Base-by-base conservation (phyloP, 2,329 filamentous ascomycete genomes). In the Beauveria sp. region DNA sequence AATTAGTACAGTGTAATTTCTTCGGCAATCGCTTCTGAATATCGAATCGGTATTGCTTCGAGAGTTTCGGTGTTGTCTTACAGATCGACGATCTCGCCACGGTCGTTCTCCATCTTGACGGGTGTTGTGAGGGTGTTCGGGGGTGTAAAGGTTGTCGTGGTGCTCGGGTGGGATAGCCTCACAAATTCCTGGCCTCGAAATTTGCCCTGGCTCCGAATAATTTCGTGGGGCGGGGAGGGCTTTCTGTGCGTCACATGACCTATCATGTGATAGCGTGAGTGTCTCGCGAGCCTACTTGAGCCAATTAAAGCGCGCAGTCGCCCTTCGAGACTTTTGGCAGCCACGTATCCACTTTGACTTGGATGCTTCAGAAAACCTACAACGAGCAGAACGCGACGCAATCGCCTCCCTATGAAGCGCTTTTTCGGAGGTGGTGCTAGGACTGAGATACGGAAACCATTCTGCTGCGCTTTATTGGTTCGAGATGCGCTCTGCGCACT, bases 31-130 rank as follows among this genome's bases (percentile, higher is more conserved):
- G 56, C 1, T 26, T 59, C 22, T 52, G 31, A 14, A 28, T n/a
- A 26, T 50, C 24, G 46, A 56, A 50, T 62, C 45, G 53, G 50
- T 62, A 52, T 62, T 51, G 31, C 34, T 16, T 34, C 34, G 58
- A 16, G 40, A 18, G 20, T 59, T 52, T 62, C 51, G 54, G 52
- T 28, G 61, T 42, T 50, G 70, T 81, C 88, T 81, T 88, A 96
- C 91, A 96, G 92, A 84, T 98, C 93, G 80, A 98, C 95, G 83
- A 97, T 93, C 83, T 98, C 92, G 84, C 93, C 93, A 84, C 92
- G 92, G 86, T 98, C 95, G 92, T 99, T 99, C 88, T 99, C 95
- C 95, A 98, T 99, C 82, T 86, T 93, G 76, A 75, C 79, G 75
- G 75, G 73, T 71, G 54, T 62, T 64, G 70, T 69, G 67, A 66